Evolutionary conservation across 495 filamentous ascomycete species (phyloP), one percentile per base, ranked within the genome.

Genomic region (Neurospora sp.): DNA sequence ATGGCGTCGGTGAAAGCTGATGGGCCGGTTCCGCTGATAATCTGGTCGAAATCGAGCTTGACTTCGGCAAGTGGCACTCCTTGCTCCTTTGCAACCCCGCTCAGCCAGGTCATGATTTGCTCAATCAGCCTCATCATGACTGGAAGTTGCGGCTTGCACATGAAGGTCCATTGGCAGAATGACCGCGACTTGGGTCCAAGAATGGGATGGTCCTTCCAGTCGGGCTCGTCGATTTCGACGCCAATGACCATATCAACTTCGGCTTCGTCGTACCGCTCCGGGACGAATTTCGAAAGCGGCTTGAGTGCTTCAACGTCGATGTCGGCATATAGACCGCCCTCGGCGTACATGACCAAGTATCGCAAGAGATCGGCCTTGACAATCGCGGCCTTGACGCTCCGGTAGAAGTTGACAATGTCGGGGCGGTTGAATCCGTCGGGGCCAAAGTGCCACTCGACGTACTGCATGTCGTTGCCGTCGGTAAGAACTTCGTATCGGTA

Each of bases 111-210:
- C 73, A 89, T 82, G 76, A 91, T 89, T 71, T 87, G 84, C 74
- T 91, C 86, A 38, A 90, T 83, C 14, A 91, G 83, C 16, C 82
- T 77, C 81, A 90, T 83, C 87, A 92, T 87, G 73, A 90, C 86
- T 40, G 88, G 88, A 37, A 87, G 85, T 71, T 85, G 82, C 5
- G 88, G 87, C 78, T 89, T 89, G 80, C 85, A 86, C 82, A 88
- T 87, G 73, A 91, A 89, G 10, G 89, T 91, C 89, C 90, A 92
- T 76, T 91, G 89, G 80, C 88, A 91, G 75, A 91, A 91, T 18
- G 88, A 89, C 31, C 83, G 78, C 18, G 84, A 89, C 76, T 90
- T 90, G 68, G 83, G 81, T 37, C 89, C 89, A 14, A 91, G 85
- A 72, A 91, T 88, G 40, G 85, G 80, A 79, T 91, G 88, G 78